Evolutionary conservation across 73 alveolate genomes (phyloP), one percentile per base, ranked within the genome.

Genomic region (Paramecium sexaurelia): DNA sequence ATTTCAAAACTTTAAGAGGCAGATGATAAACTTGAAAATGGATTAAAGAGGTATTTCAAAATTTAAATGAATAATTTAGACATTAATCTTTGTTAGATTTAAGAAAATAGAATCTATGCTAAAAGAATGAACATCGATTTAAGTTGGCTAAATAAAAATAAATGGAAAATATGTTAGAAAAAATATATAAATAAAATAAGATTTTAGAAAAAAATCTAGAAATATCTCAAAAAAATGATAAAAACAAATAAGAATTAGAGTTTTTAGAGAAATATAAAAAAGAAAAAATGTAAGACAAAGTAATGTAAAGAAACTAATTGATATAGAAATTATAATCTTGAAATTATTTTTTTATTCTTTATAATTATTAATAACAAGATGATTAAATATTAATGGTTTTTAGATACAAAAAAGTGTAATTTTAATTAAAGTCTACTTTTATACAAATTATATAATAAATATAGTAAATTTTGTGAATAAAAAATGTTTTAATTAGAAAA

Each of bases 311-410:
- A 32, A 61, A 32, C 43, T 13, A 29, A 26, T 10, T 26, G 45
- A 61, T 26, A 13, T 27, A 11, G 47, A 61, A 61, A 61, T 26
- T 61, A 51, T 51, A 51, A 51, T 51, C 67, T 51, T 51, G 67
- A 51, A 51, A 3, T 17, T 51, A 51, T 17, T 51, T 13, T 51
- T 45, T 51, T 51, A 17, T 51, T 26, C 32, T 51, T 51, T 51
- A 17, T 51, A 51, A 17, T 51, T 17, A 19, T 51, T 95, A 89
- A 73, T 97, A 99, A 8, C 96, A n/a, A n/a, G n/a, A n/a, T n/a
- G n/a, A n/a, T n/a, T n/a, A n/a, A n/a, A n/a, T n/a, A n/a, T n/a
- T n/a, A n/a, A n/a, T n/a, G n/a, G n/a, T n/a, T n/a, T n/a, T n/a
- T n/a, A n/a, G n/a, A n/a, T n/a, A n/a, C n/a, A n/a, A n/a, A n/a